These are phyloP conservation scores for Passalora sequoiae DNA, from an alignment of 2,329 filamentous ascomycete species.

Conservation along the genomic window DNA sequence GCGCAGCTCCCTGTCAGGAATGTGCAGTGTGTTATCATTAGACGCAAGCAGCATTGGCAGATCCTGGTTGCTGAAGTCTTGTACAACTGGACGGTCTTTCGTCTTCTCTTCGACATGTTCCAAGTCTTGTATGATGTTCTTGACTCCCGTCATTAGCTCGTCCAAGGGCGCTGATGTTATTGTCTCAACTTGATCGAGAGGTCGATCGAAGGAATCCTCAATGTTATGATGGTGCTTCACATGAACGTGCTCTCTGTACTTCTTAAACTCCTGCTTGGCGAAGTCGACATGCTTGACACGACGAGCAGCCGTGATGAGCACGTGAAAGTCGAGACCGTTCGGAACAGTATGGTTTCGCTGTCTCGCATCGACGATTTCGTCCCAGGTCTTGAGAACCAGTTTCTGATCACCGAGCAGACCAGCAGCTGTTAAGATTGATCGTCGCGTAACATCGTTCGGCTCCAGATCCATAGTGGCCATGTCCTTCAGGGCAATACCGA, in stretches of 20 bases:
- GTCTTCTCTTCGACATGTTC: slow-evolving; percentile 23
- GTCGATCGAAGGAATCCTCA: slow-evolving; percentile 11
- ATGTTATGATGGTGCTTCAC: slow-evolving; percentile 4
- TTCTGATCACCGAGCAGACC: slow-evolving; percentile 30
- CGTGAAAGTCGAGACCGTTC: slow-evolving; percentile 25
- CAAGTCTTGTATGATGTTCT: slow-evolving; percentile 24
- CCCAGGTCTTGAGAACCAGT: slow-evolving; percentile 30
- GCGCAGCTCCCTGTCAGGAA: slow-evolving; percentile 31
- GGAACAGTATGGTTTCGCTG: slow-evolving; percentile 9
- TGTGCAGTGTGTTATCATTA: slow-evolving; percentile 14
- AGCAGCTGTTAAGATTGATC: slow-evolving; percentile 34
- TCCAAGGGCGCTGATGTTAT: slow-evolving; percentile 5
- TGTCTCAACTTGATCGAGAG: slow-evolving; percentile 2
- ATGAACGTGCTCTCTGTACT: slow-evolving; percentile 10
- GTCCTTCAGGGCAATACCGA: slow-evolving; percentile 29
- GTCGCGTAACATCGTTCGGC: slow-evolving; percentile 32
- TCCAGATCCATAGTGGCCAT: slow-evolving; percentile 26
- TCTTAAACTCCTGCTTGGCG: slow-evolving; percentile 20
- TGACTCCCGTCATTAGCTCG: slow-evolving; percentile 7
- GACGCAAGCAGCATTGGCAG: slow-evolving; percentile 36
- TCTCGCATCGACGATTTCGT: slow-evolving; percentile 24
- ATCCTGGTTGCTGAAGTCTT: slow-evolving; percentile 34
- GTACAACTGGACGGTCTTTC: slow-evolving; percentile 16
- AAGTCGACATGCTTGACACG: slow-evolving; percentile 17
- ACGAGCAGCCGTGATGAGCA: slow-evolving; percentile 27